Conservation (phyloP, 805 yeast genomes). For the Candida silvatica region DNA sequence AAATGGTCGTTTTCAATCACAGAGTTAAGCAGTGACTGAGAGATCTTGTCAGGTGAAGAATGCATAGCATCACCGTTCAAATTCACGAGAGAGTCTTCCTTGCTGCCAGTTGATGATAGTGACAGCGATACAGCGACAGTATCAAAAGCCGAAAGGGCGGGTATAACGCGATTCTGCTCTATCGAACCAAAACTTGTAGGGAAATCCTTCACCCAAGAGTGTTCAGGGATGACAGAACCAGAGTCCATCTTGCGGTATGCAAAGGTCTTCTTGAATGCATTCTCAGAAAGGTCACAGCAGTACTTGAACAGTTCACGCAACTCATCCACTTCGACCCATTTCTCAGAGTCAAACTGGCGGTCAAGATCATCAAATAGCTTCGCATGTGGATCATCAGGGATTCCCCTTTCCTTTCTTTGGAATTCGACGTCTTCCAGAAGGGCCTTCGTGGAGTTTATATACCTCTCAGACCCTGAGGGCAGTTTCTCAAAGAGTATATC, state of each 20-base stretch:
- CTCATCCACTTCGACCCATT: constrained; percentile 37
- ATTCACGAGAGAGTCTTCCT: no score
- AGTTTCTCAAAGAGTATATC: constrained; percentile 20
- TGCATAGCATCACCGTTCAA: no score
- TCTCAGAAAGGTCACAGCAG: constrained; percentile 16
- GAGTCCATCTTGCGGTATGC: constrained; percentile 6
- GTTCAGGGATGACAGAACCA: constrained; percentile 14
- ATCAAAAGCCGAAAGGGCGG: no score
- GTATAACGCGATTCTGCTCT: no score
- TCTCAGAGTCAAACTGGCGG: constrained; percentile 14
- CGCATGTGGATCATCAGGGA: constrained; percentile 21
- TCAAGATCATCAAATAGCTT: constrained; percentile 18
- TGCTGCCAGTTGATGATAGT: no score
- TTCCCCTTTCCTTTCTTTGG: constrained; percentile 36
- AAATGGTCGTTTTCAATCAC: no score
- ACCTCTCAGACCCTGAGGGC: constrained; percentile 12
- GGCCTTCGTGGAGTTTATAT: constrained; percentile 40
- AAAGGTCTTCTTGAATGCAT: constrained; percentile 10
- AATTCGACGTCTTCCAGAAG: constrained; percentile 50
- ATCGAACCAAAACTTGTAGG: constrained; percentile 26
- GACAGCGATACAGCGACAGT: no score
- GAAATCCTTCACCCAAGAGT: constrained; percentile 15
- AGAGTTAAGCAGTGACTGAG: no score
- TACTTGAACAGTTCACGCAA: constrained; percentile 25
- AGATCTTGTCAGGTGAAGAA: no score